Percentiles rank a stretch among this genome's conserved stretches.
Evolutionary conservation across 176 grass and related monocot genomes (phyloP).

Genomic region (Bromus sterilis): DNA sequence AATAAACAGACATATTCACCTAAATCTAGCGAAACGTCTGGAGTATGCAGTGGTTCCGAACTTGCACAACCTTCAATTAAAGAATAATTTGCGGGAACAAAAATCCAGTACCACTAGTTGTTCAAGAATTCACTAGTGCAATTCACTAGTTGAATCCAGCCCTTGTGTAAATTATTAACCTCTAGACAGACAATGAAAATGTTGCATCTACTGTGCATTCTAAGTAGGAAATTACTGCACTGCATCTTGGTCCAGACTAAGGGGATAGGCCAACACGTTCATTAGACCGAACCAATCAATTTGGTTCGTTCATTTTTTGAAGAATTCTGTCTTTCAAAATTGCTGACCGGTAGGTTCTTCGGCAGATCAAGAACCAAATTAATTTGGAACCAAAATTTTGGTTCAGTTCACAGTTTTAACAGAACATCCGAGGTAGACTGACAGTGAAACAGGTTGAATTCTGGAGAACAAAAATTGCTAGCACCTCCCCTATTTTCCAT

Average conservation of each 20-base stretch:
- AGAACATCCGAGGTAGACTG: neutral
- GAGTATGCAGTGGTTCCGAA: neutral
- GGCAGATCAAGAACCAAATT: neutral
- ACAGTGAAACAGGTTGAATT: too few species aligned
- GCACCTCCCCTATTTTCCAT: too few species aligned
- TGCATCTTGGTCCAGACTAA: neutral
- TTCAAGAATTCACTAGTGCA: conserved; percentile 3
- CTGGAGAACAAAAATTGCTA: too few species aligned
- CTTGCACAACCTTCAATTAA: neutral
- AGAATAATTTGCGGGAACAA: neutral
- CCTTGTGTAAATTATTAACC: neutral
- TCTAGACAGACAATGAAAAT: neutral
- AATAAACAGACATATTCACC: neutral
- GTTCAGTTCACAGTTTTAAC: neutral
- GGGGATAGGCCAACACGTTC: neutral
- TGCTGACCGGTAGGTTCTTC: neutral
- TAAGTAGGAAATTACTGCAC: neutral
- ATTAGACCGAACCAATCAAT: neutral
- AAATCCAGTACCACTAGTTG: neutral
- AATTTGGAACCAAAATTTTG: neutral
- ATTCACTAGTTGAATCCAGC: neutral
- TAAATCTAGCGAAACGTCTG: neutral
- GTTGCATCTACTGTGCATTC: neutral
- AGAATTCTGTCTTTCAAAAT: neutral
- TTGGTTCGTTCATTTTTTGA: neutral